Percentiles rank a stretch among this genome's conserved stretches.
These are phyloP conservation scores for Candida maris DNA, from an alignment of 805 yeast species.

Conservation along the genomic window DNA sequence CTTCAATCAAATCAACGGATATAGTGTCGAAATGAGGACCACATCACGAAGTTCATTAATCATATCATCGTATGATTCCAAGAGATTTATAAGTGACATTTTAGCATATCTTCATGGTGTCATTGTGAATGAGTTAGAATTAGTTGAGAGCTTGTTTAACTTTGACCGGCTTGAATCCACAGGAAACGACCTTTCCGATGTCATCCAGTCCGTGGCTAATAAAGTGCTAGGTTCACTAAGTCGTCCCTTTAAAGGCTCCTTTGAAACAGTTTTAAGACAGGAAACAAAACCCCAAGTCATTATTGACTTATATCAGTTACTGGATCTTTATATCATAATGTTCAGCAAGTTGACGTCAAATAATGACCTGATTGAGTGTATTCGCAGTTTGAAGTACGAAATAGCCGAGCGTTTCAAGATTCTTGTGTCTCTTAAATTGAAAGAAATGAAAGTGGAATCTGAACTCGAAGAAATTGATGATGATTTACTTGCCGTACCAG, in stretches of 20 bases:
- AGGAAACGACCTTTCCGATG: conserved; percentile 19
- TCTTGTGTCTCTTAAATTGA: conserved; percentile 37
- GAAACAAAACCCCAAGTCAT: conserved; percentile 57
- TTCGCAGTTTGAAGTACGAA: conserved; percentile 33
- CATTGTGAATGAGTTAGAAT: conserved; percentile 83
- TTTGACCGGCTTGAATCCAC: conserved; percentile 26
- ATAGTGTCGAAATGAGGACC: conserved; percentile 21
- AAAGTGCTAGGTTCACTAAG: conserved; percentile 51
- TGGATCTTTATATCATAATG: conserved; percentile 70
- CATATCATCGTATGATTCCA: conserved; percentile 72
- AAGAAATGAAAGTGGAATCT: conserved; percentile 27
- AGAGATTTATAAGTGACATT: conserved; percentile 79
- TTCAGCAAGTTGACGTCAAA: conserved; percentile 42
- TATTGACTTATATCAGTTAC: conserved; percentile 55
- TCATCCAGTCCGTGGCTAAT: conserved; percentile 39
- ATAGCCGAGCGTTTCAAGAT: conserved; percentile 38
- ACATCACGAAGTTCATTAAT: conserved; percentile 43
- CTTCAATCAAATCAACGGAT: conserved; percentile 47
- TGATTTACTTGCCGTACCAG: conserved; percentile 71
- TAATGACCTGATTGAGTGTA: conserved; percentile 21
- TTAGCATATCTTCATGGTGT: conserved; percentile 84
- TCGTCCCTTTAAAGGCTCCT: conserved; percentile 56
- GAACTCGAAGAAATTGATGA: conserved; percentile 37
- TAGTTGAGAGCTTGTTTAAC: conserved; percentile 59
- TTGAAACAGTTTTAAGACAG: conserved; percentile 65